Percentiles rank a stretch among this genome's conserved stretches.
Conservation (phyloP, 2,329 filamentous ascomycete species). For the Phoma sp. region DNA sequence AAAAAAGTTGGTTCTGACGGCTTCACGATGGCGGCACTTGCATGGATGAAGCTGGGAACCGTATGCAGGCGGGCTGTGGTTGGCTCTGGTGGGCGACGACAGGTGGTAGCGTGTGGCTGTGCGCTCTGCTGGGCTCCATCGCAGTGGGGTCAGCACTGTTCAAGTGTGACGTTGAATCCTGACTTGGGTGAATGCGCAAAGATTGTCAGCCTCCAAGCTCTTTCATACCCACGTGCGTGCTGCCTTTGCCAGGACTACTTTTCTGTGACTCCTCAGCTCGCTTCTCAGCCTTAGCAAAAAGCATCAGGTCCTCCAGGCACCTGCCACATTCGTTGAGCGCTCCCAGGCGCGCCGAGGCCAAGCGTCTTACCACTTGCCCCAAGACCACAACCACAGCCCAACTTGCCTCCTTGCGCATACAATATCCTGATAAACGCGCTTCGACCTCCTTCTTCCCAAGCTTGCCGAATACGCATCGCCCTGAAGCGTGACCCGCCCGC, state of each 20-base stretch:
- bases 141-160: constrained; percentile 13
- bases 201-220: constrained; percentile 10
- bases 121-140: constrained; percentile 8
- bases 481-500: constrained; percentile 7
- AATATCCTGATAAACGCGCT: constrained; percentile 20
- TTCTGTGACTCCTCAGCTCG: constrained; percentile 6
- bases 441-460: neutral
- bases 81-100: constrained; percentile 11
- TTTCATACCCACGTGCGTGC: constrained; percentile 12
- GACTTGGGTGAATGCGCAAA: constrained; percentile 22
- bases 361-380: constrained; percentile 27
- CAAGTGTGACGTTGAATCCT: constrained; percentile 17
- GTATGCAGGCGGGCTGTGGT: constrained; percentile 14
- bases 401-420: constrained; percentile 15
- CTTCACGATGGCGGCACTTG: constrained; percentile 12
- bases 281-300: constrained; percentile 13
- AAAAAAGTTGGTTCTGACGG: constrained; percentile 21
- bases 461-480: neutral
- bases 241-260: neutral
- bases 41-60: constrained; percentile 22
- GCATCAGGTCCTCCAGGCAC: constrained; percentile 2
- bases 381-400: constrained; percentile 2
- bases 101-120: constrained; percentile 22
- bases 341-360: constrained; percentile 34
- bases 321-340: constrained; percentile 29